A percentile compares a stretch with the other conserved stretches of the same genome.
Conservation (phyloP, 495 filamentous ascomycete genomes). For the Lasiosphaeriaceae sp. region DNA sequence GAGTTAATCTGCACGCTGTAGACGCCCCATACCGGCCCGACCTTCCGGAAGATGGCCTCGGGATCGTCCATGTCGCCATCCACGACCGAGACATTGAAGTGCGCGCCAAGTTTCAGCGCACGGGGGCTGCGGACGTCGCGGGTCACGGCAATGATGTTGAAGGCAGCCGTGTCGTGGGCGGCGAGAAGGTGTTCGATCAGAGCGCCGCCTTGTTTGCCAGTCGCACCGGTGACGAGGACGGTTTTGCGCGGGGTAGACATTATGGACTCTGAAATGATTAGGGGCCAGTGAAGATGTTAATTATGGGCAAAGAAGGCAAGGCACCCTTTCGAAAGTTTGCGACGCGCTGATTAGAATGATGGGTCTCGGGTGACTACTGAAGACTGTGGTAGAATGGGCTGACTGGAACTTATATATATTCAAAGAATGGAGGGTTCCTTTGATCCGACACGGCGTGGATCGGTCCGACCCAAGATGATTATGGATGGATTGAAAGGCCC, state of each 20-base stretch:
- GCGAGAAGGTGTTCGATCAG: constrained; percentile 41
- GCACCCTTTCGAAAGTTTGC: no score
- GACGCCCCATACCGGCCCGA: constrained; percentile 48
- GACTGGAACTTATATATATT: neutral
- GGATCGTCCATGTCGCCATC: constrained; percentile 49
- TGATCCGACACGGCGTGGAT: neutral
- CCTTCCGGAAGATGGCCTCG: constrained; percentile 44
- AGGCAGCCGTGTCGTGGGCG: constrained; percentile 1
- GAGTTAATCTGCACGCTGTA: constrained; percentile 39
- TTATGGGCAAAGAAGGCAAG: no score
- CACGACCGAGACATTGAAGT: constrained; percentile 44
- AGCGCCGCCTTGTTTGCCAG: constrained; percentile 62
- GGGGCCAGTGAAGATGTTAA: neutral
- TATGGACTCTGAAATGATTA: neutral
- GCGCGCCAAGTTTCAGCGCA: constrained; percentile 43
- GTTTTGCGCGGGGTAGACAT: constrained; percentile 14
- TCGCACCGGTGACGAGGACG: constrained; percentile 61
- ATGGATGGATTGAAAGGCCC: neutral
- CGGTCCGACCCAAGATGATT: neutral
- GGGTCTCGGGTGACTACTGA: neutral
- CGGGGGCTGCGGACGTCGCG: constrained; percentile 47
- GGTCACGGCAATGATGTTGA: constrained; percentile 47
- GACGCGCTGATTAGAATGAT: neutral
- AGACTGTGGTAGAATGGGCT: neutral
- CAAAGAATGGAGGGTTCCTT: neutral